These are phyloP conservation scores for Quercus aquifolioides DNA, from an alignment of 306 rosid genomes.

Conservation along the genomic window DNA sequence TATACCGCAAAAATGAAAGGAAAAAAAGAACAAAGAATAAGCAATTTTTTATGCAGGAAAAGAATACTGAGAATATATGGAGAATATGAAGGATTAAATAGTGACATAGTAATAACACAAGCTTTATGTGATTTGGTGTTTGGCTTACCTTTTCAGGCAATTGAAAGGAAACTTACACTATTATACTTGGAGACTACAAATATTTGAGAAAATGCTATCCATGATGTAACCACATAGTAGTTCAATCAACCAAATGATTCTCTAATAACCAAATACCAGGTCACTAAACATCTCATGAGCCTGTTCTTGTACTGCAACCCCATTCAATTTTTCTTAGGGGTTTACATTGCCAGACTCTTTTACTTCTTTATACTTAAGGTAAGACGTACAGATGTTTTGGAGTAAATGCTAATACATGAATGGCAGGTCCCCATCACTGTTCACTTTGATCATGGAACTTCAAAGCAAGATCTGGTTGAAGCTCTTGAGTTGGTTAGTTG, in stretches of 20 bases:
- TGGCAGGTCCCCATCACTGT: slow-evolving; percentile 83
- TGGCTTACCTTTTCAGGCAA: neutral
- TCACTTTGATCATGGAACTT: slow-evolving; percentile 96
- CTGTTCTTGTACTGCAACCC: neutral
- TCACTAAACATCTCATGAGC: neutral
- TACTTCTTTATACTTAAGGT: neutral
- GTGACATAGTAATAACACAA: neutral
- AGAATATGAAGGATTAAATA: neutral
- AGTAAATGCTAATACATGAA: slow-evolving; percentile 15
- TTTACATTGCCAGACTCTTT: neutral
- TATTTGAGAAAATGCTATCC: too few species aligned
- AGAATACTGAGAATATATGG: neutral
- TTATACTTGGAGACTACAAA: too few species aligned
- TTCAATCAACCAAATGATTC: neutral
- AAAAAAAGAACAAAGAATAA: neutral
- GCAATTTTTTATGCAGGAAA: neutral
- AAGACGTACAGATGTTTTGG: neutral
- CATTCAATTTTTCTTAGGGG: neutral
- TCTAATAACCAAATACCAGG: neutral
- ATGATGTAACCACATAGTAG: neutral
- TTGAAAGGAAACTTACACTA: too few species aligned
- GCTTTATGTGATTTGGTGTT: neutral
- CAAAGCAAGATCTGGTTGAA: slow-evolving; percentile 74
- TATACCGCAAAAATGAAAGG: neutral
- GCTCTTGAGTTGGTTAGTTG: slow-evolving; percentile 77